Evolutionary conservation across 1,284 basidiomycete genomes (phyloP).

Genomic region (Golubevia pallescens): DNA sequence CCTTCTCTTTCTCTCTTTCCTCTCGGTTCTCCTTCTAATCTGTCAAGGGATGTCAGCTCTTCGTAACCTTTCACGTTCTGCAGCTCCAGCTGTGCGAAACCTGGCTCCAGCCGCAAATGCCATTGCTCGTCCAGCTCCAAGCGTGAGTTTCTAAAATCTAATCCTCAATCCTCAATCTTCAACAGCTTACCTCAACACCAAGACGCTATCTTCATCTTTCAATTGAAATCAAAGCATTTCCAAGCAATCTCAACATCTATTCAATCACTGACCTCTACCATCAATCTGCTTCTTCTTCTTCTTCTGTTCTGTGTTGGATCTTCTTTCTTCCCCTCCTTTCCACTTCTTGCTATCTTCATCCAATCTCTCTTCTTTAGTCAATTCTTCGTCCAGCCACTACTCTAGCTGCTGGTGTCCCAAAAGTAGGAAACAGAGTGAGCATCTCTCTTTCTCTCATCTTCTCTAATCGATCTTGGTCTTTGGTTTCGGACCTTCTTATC

Average conservation of each 20-base stretch:
- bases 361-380: too few relatives aligned
- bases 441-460: constrained; percentile 7
- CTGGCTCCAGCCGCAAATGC: constrained; percentile 8
- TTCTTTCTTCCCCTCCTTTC: too few relatives aligned
- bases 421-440: constrained; percentile 74
- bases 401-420: constrained; percentile 79
- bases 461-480: neutral
- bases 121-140: neutral
- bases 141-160: neutral
- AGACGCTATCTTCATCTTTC: neutral
- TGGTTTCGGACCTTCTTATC: neutral
- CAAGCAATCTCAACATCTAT: too few relatives aligned
- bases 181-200: too few relatives aligned
- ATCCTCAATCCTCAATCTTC: too few relatives aligned
- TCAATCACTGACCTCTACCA: constrained; percentile 12
- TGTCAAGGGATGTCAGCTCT: constrained; percentile 10
- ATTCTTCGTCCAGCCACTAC: constrained; percentile 71
- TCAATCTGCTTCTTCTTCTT: neutral
- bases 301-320: too few relatives aligned
- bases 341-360: too few relatives aligned
- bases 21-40: constrained; percentile 3
- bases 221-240: neutral
- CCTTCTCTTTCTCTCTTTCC: constrained; percentile 4
- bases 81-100: neutral
- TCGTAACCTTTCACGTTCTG: constrained; percentile 5